phyloP scores from a whole-genome alignment of 139 green algal species.

The Pleodorina starrii region DNA sequence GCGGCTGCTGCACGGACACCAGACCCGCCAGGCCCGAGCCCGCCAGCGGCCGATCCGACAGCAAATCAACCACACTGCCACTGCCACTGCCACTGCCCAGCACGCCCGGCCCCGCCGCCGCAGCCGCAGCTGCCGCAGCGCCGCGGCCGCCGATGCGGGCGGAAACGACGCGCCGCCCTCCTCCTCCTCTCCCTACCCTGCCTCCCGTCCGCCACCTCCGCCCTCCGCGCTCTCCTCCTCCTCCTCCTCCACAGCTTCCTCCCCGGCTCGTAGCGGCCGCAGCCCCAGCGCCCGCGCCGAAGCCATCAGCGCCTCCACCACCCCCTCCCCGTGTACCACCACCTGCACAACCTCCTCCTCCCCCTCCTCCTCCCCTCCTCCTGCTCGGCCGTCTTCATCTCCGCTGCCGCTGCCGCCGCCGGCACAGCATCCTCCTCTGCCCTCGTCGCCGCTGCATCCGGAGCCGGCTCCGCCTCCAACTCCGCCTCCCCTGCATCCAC shows the following conservation, averaged over 20 bases:
- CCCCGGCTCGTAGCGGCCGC: not conserved
- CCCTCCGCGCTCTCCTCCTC: too few species aligned
- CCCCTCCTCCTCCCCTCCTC: not conserved
- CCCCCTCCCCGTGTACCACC: not conserved
- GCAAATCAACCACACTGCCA: not conserved
- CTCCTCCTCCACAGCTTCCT: not conserved
- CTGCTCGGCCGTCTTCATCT: not conserved
- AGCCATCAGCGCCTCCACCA: slow-evolving; percentile 11
- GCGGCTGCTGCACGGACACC: not conserved
- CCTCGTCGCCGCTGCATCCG: not conserved
- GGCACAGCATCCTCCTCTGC: too few species aligned
- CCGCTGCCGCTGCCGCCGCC: not conserved
- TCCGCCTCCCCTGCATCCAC: too few species aligned
- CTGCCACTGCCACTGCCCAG: not conserved
- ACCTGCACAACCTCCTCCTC: not conserved
- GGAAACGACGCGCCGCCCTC: too few species aligned
- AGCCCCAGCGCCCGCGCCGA: slow-evolving; percentile 1
- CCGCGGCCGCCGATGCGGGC: not conserved
- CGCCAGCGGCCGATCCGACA: not conserved
- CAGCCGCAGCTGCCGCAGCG: not conserved
- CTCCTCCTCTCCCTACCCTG: not conserved
- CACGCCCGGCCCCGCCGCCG: not conserved
- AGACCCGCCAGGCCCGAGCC: not conserved
- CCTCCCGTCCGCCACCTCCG: not conserved
- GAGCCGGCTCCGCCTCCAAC: not conserved